Percentiles rank a stretch among this genome's conserved stretches.
These are phyloP conservation scores for Phytophthora capsici DNA, from an alignment of 352 stramenopile species.

Conservation along the genomic window DNA sequence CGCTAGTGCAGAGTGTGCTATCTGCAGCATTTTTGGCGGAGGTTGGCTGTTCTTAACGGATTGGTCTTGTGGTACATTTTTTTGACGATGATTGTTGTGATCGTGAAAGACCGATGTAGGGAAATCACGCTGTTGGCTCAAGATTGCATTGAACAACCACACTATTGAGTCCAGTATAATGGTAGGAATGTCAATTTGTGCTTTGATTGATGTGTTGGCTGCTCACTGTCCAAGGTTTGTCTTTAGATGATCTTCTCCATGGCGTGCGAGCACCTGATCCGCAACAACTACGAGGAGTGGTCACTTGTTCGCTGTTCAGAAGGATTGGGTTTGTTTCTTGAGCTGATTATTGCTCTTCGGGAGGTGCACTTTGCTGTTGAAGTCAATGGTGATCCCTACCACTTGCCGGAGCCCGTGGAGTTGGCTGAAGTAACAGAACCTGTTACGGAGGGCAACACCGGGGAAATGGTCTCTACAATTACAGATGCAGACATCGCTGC, in stretches of 20 bases:
- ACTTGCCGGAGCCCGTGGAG: constrained; percentile 24
- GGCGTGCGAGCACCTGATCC: constrained; percentile 74
- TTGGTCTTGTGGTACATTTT: not conserved
- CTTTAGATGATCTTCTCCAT: constrained; percentile 82
- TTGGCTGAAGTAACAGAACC: constrained; percentile 14
- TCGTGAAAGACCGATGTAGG: constrained; percentile 57
- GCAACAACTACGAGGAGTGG: constrained; percentile 83
- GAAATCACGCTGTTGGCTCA: constrained; percentile 79
- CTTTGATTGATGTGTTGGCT: not conserved
- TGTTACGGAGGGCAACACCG: constrained; percentile 20
- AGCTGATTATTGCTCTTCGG: constrained; percentile 77
- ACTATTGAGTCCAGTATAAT: constrained; percentile 81
- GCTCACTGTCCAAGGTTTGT: constrained; percentile 8
- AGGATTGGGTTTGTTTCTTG: constrained; percentile 72
- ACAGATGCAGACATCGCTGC: constrained; percentile 45
- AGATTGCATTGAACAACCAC: constrained; percentile 80
- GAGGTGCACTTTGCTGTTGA: constrained; percentile 76
- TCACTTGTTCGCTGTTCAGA: constrained; percentile 79
- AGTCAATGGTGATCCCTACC: constrained; percentile 67
- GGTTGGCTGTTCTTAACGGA: constrained; percentile 29
- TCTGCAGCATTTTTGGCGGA: constrained; percentile 73
- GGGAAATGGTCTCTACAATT: constrained; percentile 38
- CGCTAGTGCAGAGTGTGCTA: constrained; percentile 70
- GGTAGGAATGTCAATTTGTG: constrained; percentile 34
- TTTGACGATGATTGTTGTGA: constrained; percentile 5